phyloP scores from a whole-genome alignment of 768 basidiomycete genomes.

The Termitomyces sp. region DNA sequence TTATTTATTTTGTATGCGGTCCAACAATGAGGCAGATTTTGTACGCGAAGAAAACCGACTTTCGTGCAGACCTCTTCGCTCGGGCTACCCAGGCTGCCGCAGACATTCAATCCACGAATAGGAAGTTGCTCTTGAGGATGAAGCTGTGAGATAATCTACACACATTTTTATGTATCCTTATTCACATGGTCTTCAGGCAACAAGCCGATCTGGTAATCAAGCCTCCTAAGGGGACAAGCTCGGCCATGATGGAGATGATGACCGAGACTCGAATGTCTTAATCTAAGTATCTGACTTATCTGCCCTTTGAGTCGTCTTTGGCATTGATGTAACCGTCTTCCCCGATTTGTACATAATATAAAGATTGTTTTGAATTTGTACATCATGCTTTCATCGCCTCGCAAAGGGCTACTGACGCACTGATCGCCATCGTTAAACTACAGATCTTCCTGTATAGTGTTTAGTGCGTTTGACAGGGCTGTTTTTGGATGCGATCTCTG shows the following conservation, averaged over 20 bases:
- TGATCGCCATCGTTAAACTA: not conserved
- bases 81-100: conserved; percentile 68
- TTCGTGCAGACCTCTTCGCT: conserved; percentile 70
- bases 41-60: conserved; percentile 73
- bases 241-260: conserved; percentile 8
- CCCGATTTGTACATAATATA: not conserved
- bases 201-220: conserved; percentile 77
- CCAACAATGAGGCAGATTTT: conserved; percentile 49
- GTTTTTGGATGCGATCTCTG: no score
- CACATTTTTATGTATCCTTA: not conserved
- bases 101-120: conserved; percentile 67
- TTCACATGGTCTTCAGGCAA: conserved; percentile 39
- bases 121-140: conserved; percentile 80
- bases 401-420: not conserved
- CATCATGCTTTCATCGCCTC: not conserved
- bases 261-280: not conserved
- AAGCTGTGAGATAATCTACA: conserved; percentile 44
- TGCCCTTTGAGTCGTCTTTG: not conserved
- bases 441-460: no score
- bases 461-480: no score
- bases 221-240: conserved; percentile 44
- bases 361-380: not conserved
- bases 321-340: not conserved
- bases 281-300: not conserved
- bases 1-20: not conserved